Base-by-base conservation (phyloP, 306 rosid species). In the Trichosanthes truncata region DNA sequence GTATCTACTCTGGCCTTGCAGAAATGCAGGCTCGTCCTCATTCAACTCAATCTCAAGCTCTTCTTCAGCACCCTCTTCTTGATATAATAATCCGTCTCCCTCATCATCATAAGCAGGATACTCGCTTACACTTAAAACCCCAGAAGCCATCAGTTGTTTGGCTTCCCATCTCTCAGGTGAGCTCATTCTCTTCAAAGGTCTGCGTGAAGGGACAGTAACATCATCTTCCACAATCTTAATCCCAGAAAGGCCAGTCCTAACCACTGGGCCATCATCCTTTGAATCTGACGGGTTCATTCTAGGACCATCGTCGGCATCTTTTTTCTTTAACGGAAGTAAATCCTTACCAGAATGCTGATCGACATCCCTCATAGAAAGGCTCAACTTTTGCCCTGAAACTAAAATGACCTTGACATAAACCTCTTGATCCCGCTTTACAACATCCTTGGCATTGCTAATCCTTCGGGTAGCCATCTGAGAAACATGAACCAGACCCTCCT, bases 121-220 rank as follows among this genome's bases (percentile, higher is more conserved):
- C 87, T 93, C 97, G 0, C 85, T 83, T 69, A 88, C 90, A 76
- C 90, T 40, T 88, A 88, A 40, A 71, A 91, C 93, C 79, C 96
- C 97, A 0, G 97, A 91, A 80, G 97, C 97, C 79, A 93, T 88
- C 85, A 93, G 84, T 80, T 93, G 96, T 84, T 93, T n/a, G 79
- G 89, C 97, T 76, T 93, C 98, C 98, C 98, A 93, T 83, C 7
- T 91, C 88, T 93, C 97, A 3, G 97, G 98, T 11, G 98, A 93
- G 76, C 98, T 93, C 98, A 93, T 93, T 78, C 97, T 86, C 92
- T 93, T 93, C 74, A 93, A 60, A 6, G 97, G 98, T 72, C 98
- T 87, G 6, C 97, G 93, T 1, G 93, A 83, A 69, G 89, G 85
- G 13, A 56, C 88, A 62, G 81, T 75, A 17, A 79, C 88, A 40